Evolutionary conservation across 2,329 filamentous ascomycete genomes (phyloP), one percentile per base, ranked within the genome.

Genomic region (Falciphora oryzae): DNA sequence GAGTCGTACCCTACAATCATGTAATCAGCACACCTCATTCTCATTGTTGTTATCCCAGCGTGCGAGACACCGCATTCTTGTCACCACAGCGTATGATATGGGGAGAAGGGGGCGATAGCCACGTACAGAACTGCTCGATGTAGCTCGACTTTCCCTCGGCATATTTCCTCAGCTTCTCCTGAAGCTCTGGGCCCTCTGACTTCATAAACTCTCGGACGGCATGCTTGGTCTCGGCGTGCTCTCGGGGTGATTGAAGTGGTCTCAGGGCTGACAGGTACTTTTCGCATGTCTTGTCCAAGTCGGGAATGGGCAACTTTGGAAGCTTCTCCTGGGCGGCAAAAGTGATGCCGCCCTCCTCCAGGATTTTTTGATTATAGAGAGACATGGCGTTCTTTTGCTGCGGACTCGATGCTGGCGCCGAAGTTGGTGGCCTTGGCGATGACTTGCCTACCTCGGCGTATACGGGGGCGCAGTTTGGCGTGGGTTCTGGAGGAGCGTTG

Each of bases 121-220:
- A 84, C 91, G 74, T 85, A 97, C 94, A 99, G 71, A 99, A 99
- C 72, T 99, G 95, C 75, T 98, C 95, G 71, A 99, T 98, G 74
- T 97, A 99, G 77, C 94, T 98, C 53, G 92, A 92, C 78, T 93
- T 94, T 59, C 90, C 92, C 61, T 87, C 88, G 11, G 95, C 93
- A 80, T 98, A 99, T 71, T 89, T 88, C 80, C 93, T 95, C 65
- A 98, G 78, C 75, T 90, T 93, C 67, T 95, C 92, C 74, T 99
- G 93, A 61, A 99, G 78, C 59, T 90, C 87, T 0, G 90, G 91
- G 0, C 95, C 95, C 68, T 97, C 93, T 0, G 83, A 80, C 70
- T 84, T 88, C 57, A 97, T 77, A 69, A 98, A 98, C 35, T 97
- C 92, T 14, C 89, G 82, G 0, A 96, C 89, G 0, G 94, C 92